Conservation (phyloP, 1,284 basidiomycete genomes). For the Limonomyces culmigenus region DNA sequence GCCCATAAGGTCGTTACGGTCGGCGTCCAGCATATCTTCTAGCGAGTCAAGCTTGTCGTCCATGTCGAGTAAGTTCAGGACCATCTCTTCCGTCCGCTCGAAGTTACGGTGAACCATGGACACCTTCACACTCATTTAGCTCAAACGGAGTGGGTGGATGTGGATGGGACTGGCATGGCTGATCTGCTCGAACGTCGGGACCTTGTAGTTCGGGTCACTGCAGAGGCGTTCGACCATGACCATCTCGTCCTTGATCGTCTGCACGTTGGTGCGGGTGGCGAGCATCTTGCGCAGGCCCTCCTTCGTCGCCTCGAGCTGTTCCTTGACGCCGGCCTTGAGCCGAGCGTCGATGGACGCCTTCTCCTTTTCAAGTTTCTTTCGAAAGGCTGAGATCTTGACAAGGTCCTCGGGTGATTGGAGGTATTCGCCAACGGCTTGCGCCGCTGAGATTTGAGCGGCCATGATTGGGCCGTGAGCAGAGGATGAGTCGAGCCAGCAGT, state of each 20-base stretch:
- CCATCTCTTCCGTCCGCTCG: slow-evolving; percentile 89
- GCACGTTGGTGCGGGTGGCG: slow-evolving; percentile 69
- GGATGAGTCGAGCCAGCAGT: too few species aligned
- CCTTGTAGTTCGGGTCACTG: slow-evolving; percentile 52
- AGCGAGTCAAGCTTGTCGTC: slow-evolving; percentile 69
- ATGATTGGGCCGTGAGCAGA: too few species aligned
- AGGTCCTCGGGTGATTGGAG: slow-evolving; percentile 91
- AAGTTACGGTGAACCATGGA: slow-evolving; percentile 94
- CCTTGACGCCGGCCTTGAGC: slow-evolving; percentile 84
- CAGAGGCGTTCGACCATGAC: slow-evolving; percentile 69
- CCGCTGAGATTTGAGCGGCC: slow-evolving; percentile 40
- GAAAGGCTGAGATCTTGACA: slow-evolving; percentile 73
- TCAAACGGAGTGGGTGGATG: neutral
- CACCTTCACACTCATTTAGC: slow-evolving; percentile 35
- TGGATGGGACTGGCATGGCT: slow-evolving; percentile 45
- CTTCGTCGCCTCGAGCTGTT: slow-evolving; percentile 84
- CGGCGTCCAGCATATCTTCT: slow-evolving; percentile 61
- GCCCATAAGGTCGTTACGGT: slow-evolving; percentile 62
- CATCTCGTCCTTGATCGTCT: slow-evolving; percentile 88
- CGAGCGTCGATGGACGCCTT: slow-evolving; percentile 90
- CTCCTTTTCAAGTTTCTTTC: slow-evolving; percentile 93
- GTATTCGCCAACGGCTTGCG: slow-evolving; percentile 72
- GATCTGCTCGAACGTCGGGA: slow-evolving; percentile 83
- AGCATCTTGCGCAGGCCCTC: slow-evolving; percentile 81
- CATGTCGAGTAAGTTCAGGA: slow-evolving; percentile 84